Base-by-base conservation (phyloP, 2,329 filamentous ascomycete genomes). In the Sporothrix sp. region DNA sequence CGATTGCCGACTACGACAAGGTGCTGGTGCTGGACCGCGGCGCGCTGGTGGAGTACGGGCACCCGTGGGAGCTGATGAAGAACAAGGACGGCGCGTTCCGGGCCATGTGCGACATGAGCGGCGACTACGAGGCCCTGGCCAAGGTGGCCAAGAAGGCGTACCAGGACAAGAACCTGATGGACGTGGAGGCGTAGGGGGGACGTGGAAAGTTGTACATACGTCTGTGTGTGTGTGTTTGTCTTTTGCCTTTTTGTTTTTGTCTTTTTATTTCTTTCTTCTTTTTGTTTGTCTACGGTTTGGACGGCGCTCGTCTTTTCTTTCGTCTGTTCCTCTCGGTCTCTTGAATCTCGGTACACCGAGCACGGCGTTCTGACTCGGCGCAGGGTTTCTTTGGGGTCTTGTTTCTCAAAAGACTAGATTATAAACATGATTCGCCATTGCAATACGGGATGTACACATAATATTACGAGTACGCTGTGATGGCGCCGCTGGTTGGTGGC, bases 1-100 rank as follows among this genome's bases (percentile, higher is more conserved):
- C 93, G 0, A 97, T 98, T 66, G 90, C 93, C 25, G 93, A 98
- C 65, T 98, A 97, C 62, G 93, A 98, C 70, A 95, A 95, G 71
- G 91, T 98, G 13, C 72, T 98, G 14, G 90, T 98, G 11, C 73
- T 98, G 4, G 93, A 98, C 62, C 87, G 90, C 64, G 93, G 93
- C 9, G 69, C 78, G 53, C 84, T 97, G 18, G 77, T 93, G 5
- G 91, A 98, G 68, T 98, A 80, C 63, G 93, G 82, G n/a, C 85
- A 95, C 61, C 93, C 93, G 0, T 89, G 84, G 71, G 82, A 87
- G 58, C 71, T 98, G 47, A 76, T 95, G 56, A 77, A 75, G 62
- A 83, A 82, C 59, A 72, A 85, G 52, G 79, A 78, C 3, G 84
- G 87, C 21, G 68, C 68, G 33, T 83, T 83, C 66, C 68, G 72